Conservation (phyloP, 1,139 yeast species). For the Geotrichum klebahnii region DNA sequence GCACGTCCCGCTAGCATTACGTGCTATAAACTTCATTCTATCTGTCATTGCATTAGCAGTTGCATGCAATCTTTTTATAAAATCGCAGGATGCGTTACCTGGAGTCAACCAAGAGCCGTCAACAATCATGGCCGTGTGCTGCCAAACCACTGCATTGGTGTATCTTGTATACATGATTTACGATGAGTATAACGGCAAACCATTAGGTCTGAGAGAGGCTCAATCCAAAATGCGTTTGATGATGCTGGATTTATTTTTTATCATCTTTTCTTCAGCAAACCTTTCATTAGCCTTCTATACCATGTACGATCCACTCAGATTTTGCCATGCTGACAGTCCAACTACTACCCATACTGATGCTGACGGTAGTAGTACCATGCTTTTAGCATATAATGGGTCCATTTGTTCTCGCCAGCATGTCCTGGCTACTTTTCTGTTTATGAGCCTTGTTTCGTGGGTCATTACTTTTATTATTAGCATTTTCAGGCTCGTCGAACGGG, state of each 20-base stretch:
- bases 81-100: slow-evolving; percentile 37
- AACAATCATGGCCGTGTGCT: slow-evolving; percentile 85
- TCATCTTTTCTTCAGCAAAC: slow-evolving; percentile 89
- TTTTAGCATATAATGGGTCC: slow-evolving; percentile 34
- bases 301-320: slow-evolving; percentile 76
- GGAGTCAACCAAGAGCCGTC: slow-evolving; percentile 67
- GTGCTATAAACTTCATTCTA: slow-evolving; percentile 60
- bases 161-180: slow-evolving; percentile 77
- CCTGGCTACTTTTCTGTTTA: slow-evolving; percentile 69
- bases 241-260: slow-evolving; percentile 75
- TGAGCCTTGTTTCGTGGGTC: slow-evolving; percentile 78
- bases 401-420: slow-evolving; percentile 80
- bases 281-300: slow-evolving; percentile 80
- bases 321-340: slow-evolving; percentile 47
- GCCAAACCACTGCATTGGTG: slow-evolving; percentile 70
- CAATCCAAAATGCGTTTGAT: slow-evolving; percentile 71
- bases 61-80: slow-evolving; percentile 30
- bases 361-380: not conserved
- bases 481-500: slow-evolving; percentile 78
- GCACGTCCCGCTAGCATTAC: slow-evolving; percentile 68
- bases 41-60: slow-evolving; percentile 32
- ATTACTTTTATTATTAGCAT: slow-evolving; percentile 78
- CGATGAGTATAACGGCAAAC: slow-evolving; percentile 89
- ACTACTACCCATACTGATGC: not conserved
- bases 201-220: slow-evolving; percentile 82